A percentile compares a stretch with the other conserved stretches of the same genome.
Conservation (phyloP, 2,329 filamentous ascomycete genomes). For the Colletotrichum lindemuthianum region DNA sequence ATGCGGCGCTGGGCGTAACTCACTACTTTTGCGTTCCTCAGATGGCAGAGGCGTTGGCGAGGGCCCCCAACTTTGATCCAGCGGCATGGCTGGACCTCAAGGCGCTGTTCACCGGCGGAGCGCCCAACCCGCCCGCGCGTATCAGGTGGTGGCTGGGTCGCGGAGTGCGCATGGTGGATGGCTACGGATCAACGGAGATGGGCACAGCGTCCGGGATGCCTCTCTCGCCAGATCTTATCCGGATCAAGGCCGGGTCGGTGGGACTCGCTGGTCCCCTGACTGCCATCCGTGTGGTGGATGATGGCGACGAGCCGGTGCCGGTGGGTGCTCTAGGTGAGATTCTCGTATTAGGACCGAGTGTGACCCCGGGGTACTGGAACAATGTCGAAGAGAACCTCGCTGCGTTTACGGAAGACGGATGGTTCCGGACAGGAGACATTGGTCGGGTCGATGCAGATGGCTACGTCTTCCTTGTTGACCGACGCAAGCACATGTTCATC, state of each 20-base stretch:
- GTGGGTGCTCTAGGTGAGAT: slow-evolving; percentile 24
- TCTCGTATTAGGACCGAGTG: slow-evolving; percentile 16
- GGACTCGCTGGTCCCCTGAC: slow-evolving; percentile 27
- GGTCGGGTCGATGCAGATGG: slow-evolving; percentile 27
- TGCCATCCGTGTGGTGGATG: slow-evolving; percentile 26
- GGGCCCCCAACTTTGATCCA: slow-evolving; percentile 17
- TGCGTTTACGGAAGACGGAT: slow-evolving; percentile 29
- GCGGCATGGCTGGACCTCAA: slow-evolving; percentile 22
- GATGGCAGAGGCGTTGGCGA: slow-evolving; percentile 29
- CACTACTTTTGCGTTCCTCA: slow-evolving; percentile 34
- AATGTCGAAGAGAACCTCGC: slow-evolving; percentile 13
- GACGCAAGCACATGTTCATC: slow-evolving; percentile 33
- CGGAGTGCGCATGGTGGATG: slow-evolving; percentile 25
- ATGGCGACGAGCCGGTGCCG: slow-evolving; percentile 6
- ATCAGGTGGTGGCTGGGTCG: slow-evolving; percentile 29
- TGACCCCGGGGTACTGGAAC: slow-evolving; percentile 31
- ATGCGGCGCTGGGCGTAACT: slow-evolving; percentile 6
- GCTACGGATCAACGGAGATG: slow-evolving; percentile 29
- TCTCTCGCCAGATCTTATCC: slow-evolving; percentile 10
- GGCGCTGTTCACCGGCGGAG: slow-evolving; percentile 27
- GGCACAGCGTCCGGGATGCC: slow-evolving; percentile 29
- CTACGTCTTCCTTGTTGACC: slow-evolving; percentile 21
- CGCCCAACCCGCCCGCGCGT: slow-evolving; percentile 25
- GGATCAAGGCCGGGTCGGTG: slow-evolving; percentile 26
- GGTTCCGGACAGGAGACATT: slow-evolving; percentile 34